Evolutionary conservation across 805 yeast species (phyloP), one percentile per base, ranked within the genome.

Genomic region (Cyberlindnera mrakii): DNA sequence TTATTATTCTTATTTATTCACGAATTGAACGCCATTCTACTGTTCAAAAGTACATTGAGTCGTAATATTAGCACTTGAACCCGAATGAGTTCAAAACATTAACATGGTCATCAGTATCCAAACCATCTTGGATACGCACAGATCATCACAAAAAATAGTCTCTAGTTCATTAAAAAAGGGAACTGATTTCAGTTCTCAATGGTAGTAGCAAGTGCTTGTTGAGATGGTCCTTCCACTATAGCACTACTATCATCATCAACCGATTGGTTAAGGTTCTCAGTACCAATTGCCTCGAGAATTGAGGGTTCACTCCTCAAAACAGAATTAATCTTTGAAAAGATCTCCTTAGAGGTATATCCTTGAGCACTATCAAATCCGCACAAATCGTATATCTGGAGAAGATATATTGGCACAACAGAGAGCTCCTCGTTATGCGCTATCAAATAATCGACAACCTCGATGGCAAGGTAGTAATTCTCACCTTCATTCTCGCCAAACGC

Each of bases 391-490:
- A 50, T 36, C 51, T 62, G 50, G 44, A 62, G 45, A 68, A 75
- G 18, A 68, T 74, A 53, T 75, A 68, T 37, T 14, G 99, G 98
- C 33, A 91, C 82, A 41, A 80, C 70, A 33, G 88, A 76, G 48
- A 91, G 74, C 45, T 85, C 85, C 49, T 85, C 90, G 59, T 86
- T 89, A 47, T 80, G 72, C 45, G 85, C 85, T 49, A 93, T 89
- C 60, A 93, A 68, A 49, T 80, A 78, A 60, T 87, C 85, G 30
- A 93, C 82, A 29, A 89, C 91, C 60, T 91, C 98, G 57, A 93
- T 90, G 1, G 95, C 96, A 50, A 88, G 68, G 57, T 90, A 86
- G 58, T 90, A 89, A 20, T 77, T 75, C 50, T 87, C 93, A 33
- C 91, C 72, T 41, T 65, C 71, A 50, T 64, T 65, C 43, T 67